Evolutionary conservation across 2,329 filamentous ascomycete species (phyloP).

Genomic region (Fusarium musae): DNA sequence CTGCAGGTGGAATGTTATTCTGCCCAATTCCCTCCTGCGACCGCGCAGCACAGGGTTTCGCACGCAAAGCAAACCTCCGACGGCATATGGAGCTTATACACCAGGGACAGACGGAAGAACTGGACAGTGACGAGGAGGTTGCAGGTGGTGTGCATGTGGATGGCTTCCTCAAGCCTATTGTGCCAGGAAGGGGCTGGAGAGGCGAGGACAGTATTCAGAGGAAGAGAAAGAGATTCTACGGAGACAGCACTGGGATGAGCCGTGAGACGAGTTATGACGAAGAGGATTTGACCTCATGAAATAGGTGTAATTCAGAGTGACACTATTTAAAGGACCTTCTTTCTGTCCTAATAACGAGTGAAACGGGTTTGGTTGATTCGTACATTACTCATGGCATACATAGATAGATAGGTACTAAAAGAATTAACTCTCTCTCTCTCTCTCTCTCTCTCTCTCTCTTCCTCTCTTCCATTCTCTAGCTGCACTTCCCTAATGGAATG

Average conservation of each 20-base stretch:
- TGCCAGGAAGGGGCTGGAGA: conserved; percentile 60
- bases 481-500: not conserved
- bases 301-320: not conserved
- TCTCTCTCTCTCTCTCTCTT: too few relatives aligned
- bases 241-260: conserved; percentile 25
- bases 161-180: conserved; percentile 71
- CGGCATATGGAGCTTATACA: conserved; percentile 55
- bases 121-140: conserved; percentile 63
- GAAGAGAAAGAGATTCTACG: conserved; percentile 46
- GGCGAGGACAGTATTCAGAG: conserved; percentile 48
- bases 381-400: not conserved
- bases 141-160: conserved; percentile 74
- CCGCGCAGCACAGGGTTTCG: conserved; percentile 52
- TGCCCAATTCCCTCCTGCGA: conserved; percentile 53
- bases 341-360: not conserved
- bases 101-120: conserved; percentile 49
- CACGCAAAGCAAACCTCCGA: conserved; percentile 49
- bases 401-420: not conserved
- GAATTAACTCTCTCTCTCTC: too few relatives aligned
- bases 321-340: not conserved
- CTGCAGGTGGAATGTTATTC: conserved; percentile 49
- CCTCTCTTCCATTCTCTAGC: not conserved
- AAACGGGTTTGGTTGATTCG: not conserved
- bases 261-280: conserved; percentile 25
- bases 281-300: conserved; percentile 18